These are phyloP conservation scores for Claviceps sp. DNA, from an alignment of 2,329 filamentous ascomycete genomes.

Conservation along the genomic window DNA sequence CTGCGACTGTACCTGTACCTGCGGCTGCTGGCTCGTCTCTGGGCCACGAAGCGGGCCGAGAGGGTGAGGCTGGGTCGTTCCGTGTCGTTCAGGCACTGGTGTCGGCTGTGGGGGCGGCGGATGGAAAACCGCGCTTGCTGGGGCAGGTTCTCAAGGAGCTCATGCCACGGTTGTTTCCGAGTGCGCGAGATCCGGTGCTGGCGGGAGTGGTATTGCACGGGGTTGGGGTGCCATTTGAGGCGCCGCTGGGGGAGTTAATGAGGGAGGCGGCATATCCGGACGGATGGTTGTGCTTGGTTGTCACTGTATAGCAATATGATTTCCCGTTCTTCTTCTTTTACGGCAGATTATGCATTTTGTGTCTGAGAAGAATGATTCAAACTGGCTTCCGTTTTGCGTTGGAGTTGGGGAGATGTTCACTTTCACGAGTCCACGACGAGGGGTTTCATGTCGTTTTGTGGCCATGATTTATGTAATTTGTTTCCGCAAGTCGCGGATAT, in stretches of 20 bases:
- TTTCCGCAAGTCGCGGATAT: no score
- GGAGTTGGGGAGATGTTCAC: no score
- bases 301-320: conserved; percentile 47
- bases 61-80: conserved; percentile 36
- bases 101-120: conserved; percentile 27
- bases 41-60: neutral
- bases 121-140: conserved; percentile 37
- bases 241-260: conserved; percentile 72
- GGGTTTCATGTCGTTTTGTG: no score
- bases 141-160: conserved; percentile 64
- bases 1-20: neutral
- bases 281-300: conserved; percentile 76
- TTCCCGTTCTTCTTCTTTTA: neutral
- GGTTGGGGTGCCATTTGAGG: conserved; percentile 64
- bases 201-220: conserved; percentile 81
- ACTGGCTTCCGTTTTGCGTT: no score
- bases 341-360: no score
- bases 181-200: conserved; percentile 67
- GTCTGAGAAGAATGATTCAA: no score
- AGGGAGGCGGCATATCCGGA: conserved; percentile 76
- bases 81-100: conserved; percentile 67
- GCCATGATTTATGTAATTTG: no score
- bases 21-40: no score
- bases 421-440: no score
- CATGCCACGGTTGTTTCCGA: conserved; percentile 76